Conservation (phyloP, 306 rosid species). For the Citrullus colocynthis region DNA sequence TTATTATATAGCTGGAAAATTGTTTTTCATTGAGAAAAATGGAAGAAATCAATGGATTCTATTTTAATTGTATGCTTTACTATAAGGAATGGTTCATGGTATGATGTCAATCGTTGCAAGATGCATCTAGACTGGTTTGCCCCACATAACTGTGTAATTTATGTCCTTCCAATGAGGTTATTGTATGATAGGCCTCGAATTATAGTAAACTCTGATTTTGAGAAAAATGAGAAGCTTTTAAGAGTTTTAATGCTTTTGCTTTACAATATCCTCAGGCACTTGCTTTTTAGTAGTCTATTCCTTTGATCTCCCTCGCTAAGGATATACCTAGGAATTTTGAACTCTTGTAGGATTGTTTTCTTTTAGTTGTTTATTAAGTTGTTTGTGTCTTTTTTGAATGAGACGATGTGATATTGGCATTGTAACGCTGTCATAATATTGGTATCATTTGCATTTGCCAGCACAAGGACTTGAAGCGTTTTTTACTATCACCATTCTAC, state of each 20-base stretch:
- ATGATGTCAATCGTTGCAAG: background rate
- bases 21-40: background rate
- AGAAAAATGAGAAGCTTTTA: background rate
- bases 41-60: background rate
- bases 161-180: background rate
- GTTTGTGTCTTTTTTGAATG: background rate
- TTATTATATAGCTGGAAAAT: background rate
- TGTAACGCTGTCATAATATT: background rate
- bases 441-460: slow-evolving; percentile 16
- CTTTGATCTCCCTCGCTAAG: background rate
- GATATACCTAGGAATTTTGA: background rate
- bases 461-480: slow-evolving; percentile 58
- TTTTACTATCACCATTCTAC: slow-evolving; percentile 69
- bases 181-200: background rate
- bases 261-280: background rate
- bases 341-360: background rate
- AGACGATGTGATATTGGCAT: background rate
- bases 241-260: background rate
- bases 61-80: background rate
- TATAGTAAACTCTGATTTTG: background rate
- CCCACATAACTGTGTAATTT: background rate
- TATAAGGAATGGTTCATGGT: background rate
- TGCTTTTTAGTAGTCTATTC: background rate
- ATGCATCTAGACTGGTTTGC: too few species aligned
- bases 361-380: background rate